Base-by-base conservation (phyloP, 2,329 filamentous ascomycete species). In the Arthrinium puccinioides region DNA sequence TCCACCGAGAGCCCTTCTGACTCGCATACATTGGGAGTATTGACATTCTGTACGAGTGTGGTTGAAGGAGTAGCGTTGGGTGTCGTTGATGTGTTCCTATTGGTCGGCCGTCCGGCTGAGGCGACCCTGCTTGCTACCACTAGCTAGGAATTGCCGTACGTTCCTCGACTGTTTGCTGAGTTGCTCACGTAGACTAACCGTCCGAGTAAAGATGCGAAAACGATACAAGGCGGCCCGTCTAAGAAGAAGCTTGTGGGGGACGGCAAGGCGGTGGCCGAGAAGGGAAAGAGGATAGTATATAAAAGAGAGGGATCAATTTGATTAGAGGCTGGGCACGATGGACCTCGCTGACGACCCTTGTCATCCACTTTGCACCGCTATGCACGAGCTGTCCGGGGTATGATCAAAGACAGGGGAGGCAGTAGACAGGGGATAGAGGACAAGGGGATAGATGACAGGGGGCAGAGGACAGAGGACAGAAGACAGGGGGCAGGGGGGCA, bases 221-320 rank as follows among this genome's bases (percentile, higher is more conserved):
- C 28, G 38, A 40, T 40, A 42, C 44, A 48, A 38, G 36, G 43
- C 30, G 40, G 42, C 46, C 48, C 32, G 40, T 43, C 44, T 45
- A 38, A 43, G 44, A 50, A 42, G 36, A 40, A 44, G 39, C 44
- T 40, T 45, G 46, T 48, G 42, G 45, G 46, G 50, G 48, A 47
- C 44, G 45, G 39, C 28, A 45, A 43, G 29, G 42, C 38, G 36
- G 42, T 49, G 32, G 41, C 45, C 43, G 43, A 36, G 40, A 44
- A 52, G 44, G 50, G 40, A 51, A 48, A 43, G 45, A 41, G 49
- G 47, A 48, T 48, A 47, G 50, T 51, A 49, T 51, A 51, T 27
- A 27, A 36, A 26, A 36, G 24, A 36, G 16, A 49, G 43, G 43
- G 43, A 44, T 47, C 43, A 36, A 42, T 42, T 42, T 51, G 49